phyloP scores from a whole-genome alignment of 2,329 filamentous ascomycete genomes.

The Aspergillus tamarii region DNA sequence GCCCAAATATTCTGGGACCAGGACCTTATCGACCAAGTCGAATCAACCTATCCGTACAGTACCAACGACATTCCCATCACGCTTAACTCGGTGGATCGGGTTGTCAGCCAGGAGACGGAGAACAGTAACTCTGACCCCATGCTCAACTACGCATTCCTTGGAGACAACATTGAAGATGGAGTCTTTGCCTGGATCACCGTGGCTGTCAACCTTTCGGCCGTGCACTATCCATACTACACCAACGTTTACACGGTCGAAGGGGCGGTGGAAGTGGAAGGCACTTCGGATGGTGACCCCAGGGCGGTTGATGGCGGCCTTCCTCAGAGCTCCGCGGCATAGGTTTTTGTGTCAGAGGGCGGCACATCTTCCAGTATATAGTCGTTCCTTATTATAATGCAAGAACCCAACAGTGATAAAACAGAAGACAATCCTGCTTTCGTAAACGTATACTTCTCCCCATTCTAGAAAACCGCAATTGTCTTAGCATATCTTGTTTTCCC shows the following conservation, averaged over 20 bases:
- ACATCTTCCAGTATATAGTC: too few relatives aligned
- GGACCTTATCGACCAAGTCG: constrained; percentile 55
- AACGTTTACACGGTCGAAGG: not conserved
- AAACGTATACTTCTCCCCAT: too few relatives aligned
- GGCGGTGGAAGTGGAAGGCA: too few relatives aligned
- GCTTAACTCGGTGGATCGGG: constrained; percentile 17
- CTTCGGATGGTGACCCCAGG: too few relatives aligned
- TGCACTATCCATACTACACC: not conserved
- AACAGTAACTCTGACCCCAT: constrained; percentile 18
- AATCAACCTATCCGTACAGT: constrained; percentile 44
- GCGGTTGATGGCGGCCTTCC: too few relatives aligned
- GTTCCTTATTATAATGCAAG: too few relatives aligned
- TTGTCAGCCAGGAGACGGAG: constrained; percentile 15
- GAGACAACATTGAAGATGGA: constrained; percentile 18
- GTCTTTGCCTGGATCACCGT: constrained; percentile 20
- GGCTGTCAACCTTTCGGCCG: constrained; percentile 12
- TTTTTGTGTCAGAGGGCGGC: too few relatives aligned
- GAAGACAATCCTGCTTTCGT: too few relatives aligned
- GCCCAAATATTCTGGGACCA: constrained; percentile 68
- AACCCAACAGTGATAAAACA: rapidly evolving
- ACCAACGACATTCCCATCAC: constrained; percentile 22
- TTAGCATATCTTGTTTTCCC: too few relatives aligned
- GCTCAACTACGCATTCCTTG: constrained; percentile 20
- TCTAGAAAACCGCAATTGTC: too few relatives aligned
- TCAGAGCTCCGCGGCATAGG: too few relatives aligned